phyloP scores from a whole-genome alignment of 805 yeast genomes.

The Limtongia smithiae region DNA sequence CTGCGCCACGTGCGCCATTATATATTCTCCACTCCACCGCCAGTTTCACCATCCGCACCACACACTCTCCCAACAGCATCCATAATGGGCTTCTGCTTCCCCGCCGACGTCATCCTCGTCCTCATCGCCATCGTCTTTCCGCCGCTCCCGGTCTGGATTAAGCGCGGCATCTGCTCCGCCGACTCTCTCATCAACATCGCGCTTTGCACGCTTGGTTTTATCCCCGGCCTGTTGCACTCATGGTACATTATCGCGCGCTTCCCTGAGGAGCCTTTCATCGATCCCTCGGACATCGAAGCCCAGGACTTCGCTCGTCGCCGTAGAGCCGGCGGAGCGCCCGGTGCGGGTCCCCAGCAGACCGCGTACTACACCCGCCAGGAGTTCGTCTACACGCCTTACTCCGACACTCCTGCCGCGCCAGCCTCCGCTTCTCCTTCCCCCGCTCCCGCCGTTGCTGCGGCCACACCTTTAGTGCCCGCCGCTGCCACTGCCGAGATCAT shows the following conservation, averaged over 20 bases:
- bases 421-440: constrained; percentile 4
- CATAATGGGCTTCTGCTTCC: constrained; percentile 23
- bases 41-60: not conserved
- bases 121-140: constrained; percentile 70
- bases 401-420: constrained; percentile 12
- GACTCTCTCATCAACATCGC: constrained; percentile 69
- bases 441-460: constrained; percentile 12
- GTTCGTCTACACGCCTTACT: constrained; percentile 26
- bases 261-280: constrained; percentile 43
- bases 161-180: constrained; percentile 67
- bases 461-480: constrained; percentile 3
- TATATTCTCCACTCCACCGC: not conserved
- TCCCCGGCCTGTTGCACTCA: constrained; percentile 75
- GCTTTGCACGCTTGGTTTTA: constrained; percentile 63
- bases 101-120: constrained; percentile 59
- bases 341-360: no score
- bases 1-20: no score
- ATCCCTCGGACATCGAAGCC: constrained; percentile 21
- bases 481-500: constrained; percentile 11
- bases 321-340: no score
- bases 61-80: not conserved
- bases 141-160: constrained; percentile 72
- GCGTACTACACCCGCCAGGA: constrained; percentile 17
- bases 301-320: constrained; percentile 14
- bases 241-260: constrained; percentile 75